Evolutionary conservation across 164 flowering plant genomes (phyloP).

Genomic region (Vitis rupestris): DNA sequence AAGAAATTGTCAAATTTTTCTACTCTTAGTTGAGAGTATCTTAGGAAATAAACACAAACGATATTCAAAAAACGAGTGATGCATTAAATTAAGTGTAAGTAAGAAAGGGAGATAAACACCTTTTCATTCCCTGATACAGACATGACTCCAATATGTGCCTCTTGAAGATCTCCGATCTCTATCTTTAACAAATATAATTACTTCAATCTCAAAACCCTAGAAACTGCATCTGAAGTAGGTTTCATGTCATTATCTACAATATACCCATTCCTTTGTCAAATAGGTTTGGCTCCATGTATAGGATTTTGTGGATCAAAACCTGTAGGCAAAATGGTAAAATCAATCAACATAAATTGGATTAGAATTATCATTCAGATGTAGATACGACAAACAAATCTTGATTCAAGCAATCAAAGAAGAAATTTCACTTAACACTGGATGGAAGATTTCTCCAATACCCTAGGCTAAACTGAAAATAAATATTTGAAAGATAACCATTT

Average conservation of each 20-base stretch:
- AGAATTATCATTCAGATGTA: too few species aligned
- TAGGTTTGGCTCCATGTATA: neutral
- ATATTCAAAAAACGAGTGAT: slow-evolving; percentile 8
- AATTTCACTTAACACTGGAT: too few species aligned
- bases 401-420: too few species aligned
- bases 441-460: too few species aligned
- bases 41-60: neutral
- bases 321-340: too few species aligned
- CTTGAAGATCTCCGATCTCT: slow-evolving; percentile 3
- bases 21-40: slow-evolving; percentile 5
- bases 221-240: neutral
- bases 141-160: slow-evolving; percentile 17
- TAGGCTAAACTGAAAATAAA: too few species aligned
- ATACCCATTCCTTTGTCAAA: neutral
- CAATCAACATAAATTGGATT: too few species aligned
- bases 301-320: too few species aligned
- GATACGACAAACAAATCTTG: too few species aligned
- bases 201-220: neutral
- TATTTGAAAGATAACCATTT: too few species aligned
- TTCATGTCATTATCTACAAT: neutral
- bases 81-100: too few species aligned
- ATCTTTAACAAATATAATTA: neutral
- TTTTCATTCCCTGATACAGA: slow-evolving; percentile 30
- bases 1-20: neutral
- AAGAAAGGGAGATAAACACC: slow-evolving; percentile 22